phyloP scores from a whole-genome alignment of 2,329 filamentous ascomycete species.

The Calonectria pteridis region DNA sequence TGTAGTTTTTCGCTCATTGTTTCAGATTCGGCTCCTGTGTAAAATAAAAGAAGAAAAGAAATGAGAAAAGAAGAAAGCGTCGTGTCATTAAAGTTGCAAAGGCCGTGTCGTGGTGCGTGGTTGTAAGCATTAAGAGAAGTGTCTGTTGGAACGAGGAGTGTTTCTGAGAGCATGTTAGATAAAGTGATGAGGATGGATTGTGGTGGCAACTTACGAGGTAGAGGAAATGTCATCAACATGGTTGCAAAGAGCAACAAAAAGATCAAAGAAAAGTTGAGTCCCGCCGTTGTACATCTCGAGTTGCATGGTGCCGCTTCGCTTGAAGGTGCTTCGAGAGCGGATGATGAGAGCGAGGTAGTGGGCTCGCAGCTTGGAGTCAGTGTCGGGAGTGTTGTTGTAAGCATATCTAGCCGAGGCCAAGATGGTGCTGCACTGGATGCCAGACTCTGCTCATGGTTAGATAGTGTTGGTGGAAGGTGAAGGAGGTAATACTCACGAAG shows the following conservation, averaged over 20 bases:
- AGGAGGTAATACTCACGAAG: constrained; percentile 68
- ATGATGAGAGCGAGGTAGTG: constrained; percentile 96
- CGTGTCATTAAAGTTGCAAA: constrained; percentile 42
- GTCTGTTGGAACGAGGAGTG: constrained; percentile 63
- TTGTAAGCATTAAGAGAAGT: constrained; percentile 45
- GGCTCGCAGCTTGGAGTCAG: constrained; percentile 88
- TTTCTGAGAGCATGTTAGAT: constrained; percentile 41
- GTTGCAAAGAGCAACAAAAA: constrained; percentile 94
- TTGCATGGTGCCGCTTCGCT: constrained; percentile 95
- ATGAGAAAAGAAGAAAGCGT: constrained; percentile 19
- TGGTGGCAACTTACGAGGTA: constrained; percentile 62
- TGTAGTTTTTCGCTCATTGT: constrained; percentile 34
- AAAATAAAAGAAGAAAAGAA: background rate
- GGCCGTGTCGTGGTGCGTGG: constrained; percentile 7
- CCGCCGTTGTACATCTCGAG: constrained; percentile 92
- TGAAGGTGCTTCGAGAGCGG: constrained; percentile 87
- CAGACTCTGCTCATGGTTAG: constrained; percentile 66
- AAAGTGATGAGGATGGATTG: background rate
- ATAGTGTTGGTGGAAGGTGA: constrained; percentile 15
- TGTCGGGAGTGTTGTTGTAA: constrained; percentile 89
- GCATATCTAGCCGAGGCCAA: constrained; percentile 89
- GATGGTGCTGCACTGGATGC: constrained; percentile 87
- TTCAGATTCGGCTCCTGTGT: constrained; percentile 27
- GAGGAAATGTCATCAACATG: constrained; percentile 81
- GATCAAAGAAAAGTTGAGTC: constrained; percentile 87